phyloP scores from a whole-genome alignment of 1,139 yeast genomes.

The Blastobotrys malaysiensis region DNA sequence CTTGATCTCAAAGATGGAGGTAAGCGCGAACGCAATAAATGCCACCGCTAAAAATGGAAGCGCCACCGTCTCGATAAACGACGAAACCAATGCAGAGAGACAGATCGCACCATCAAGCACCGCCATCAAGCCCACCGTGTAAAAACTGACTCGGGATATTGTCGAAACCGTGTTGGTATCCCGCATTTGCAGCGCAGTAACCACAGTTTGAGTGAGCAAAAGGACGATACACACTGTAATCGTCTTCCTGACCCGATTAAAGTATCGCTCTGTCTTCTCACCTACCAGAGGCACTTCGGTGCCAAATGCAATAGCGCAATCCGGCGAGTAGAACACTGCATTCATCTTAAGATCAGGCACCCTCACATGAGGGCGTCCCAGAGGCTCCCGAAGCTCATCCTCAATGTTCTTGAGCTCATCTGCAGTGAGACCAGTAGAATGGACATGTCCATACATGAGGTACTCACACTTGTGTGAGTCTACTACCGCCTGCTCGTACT shows the following conservation, averaged over 20 bases:
- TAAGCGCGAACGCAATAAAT: conserved; percentile 61
- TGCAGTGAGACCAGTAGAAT: conserved; percentile 49
- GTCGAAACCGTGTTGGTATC: conserved; percentile 74
- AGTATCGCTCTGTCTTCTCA: conserved; percentile 47
- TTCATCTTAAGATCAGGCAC: conserved; percentile 54
- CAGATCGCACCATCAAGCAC: conserved; percentile 65
- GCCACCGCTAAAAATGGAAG: conserved; percentile 66
- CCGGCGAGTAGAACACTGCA: conserved; percentile 76
- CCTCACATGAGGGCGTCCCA: conserved; percentile 64
- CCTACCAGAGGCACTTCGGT: conserved; percentile 47
- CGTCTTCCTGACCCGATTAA: conserved; percentile 33
- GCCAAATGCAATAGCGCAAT: conserved; percentile 62
- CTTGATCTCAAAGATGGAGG: conserved; percentile 72
- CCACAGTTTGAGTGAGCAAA: conserved; percentile 43
- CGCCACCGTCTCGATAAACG: conserved; percentile 53
- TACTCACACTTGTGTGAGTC: conserved; percentile 57
- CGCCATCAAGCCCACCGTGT: conserved; percentile 51
- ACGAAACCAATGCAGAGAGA: conserved; percentile 53
- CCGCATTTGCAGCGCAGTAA: conserved; percentile 62
- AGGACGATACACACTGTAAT: conserved; percentile 42
- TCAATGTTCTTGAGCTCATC: conserved; percentile 59
- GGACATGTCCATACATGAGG: conserved; percentile 61
- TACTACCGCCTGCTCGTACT: conserved; percentile 49
- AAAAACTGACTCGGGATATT: conserved; percentile 62
- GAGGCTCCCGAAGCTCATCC: conserved; percentile 61